These are phyloP conservation scores for Besnoitia besnoiti DNA, from an alignment of 169 alveolate species.

Conservation along the genomic window DNA sequence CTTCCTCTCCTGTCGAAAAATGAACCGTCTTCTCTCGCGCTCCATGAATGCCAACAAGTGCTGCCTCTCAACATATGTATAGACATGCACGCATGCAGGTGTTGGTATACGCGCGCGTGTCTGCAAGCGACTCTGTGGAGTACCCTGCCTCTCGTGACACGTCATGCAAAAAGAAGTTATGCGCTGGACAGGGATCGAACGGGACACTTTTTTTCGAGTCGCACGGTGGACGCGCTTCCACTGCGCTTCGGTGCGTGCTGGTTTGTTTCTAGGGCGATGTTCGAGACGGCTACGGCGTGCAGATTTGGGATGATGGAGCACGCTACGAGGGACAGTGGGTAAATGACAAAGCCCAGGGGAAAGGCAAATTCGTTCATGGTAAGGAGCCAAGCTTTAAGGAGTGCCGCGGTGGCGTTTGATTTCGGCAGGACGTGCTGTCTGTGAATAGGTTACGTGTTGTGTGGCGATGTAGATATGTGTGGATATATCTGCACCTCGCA, in stretches of 20 bases:
- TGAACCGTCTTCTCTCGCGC: no score
- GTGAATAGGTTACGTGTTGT: no score
- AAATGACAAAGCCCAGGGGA: slow-evolving; percentile 81
- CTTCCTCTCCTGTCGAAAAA: background rate
- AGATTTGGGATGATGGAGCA: slow-evolving; percentile 60
- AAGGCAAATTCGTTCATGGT: slow-evolving; percentile 80
- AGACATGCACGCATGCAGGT: background rate
- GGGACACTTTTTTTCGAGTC: no score
- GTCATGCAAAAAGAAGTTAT: no score
- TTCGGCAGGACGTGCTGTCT: no score
- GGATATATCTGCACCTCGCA: no score
- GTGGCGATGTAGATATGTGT: no score
- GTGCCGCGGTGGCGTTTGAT: background rate
- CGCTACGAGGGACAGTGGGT: slow-evolving; percentile 84
- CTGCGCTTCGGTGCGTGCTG: no score
- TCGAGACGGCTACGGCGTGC: slow-evolving; percentile 60
- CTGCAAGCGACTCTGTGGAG: background rate
- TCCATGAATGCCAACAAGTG: no score
- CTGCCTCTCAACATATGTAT: background rate
- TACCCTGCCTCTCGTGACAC: background rate
- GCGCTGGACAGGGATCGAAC: no score
- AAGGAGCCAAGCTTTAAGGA: background rate
- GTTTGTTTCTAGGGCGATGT: background rate
- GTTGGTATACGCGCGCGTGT: background rate
- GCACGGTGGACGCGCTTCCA: no score